Base-by-base conservation (phyloP, 371 early-diverging fungal genomes). In the Lichtheimia ornata region DNA sequence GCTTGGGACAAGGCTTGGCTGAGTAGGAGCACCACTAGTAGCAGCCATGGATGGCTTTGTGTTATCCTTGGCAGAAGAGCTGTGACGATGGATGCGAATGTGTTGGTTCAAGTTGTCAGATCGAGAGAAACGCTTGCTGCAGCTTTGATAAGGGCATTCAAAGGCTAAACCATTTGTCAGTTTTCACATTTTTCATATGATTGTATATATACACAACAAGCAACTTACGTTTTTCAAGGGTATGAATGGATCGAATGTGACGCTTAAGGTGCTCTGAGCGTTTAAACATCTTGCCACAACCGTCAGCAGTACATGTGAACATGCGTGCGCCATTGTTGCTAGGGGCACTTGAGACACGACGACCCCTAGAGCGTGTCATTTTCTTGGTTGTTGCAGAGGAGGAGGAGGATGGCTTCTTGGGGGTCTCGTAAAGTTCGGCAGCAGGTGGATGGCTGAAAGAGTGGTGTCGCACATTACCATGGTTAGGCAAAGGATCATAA, bases 91-190 rank as follows among this genome's bases (percentile, higher is more conserved):
- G 50, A 83, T 86, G 22, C 84, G 83, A 53, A 87, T 82, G 60
- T 90, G 92, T 62, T 89, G 88, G 58, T 87, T 85, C 58, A 94
- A 66, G 67, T 93, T 93, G 64, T 94, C 94, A 30, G 88, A 87
- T 52, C 97, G 82, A 12, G 92, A 87, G 74, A 96, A 96, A 0
- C 84, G 69, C 66, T 92, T 92, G 30, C 78, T 80, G 70, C 97
- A 97, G 54, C 87, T 86, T 42, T 80, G 83, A 52, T 82, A 83
- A 25, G 84, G 85, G 61, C 88, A 88, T 63, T 74, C 78, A 65
- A 83, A 88, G 13, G 88, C 87, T 84, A 65, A 15, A 51, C 60
- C 17, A 43, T 24, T 17, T 52, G 35, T 58, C 14, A 49, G 50
- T 13, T 17, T 42, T 22, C 22, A 22, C 24, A 57, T 57, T 35